phyloP scores from a whole-genome alignment of 352 stramenopile species.

The Lagenidium giganteum region DNA sequence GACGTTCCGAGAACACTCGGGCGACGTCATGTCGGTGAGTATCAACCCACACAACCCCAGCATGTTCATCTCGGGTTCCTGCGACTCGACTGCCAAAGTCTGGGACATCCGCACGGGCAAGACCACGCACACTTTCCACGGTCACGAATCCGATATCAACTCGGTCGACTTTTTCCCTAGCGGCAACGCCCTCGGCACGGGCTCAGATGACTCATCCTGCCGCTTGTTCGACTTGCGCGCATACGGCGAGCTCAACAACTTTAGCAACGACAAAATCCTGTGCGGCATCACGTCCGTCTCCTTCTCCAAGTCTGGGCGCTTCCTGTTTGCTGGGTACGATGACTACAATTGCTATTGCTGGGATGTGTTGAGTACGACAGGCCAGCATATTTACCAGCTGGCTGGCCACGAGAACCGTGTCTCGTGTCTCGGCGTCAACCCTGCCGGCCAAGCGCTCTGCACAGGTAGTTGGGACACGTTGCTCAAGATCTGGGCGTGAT shows the following conservation, averaged over 20 bases:
- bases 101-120: conserved; percentile 97
- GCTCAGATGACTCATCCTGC: conserved; percentile 96
- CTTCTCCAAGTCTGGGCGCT: conserved; percentile 93
- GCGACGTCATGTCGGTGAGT: conserved; percentile 97
- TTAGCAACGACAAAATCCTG: conserved; percentile 95
- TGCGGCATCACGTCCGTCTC: conserved; percentile 97
- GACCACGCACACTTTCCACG: conserved; percentile 95
- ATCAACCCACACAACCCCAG: conserved; percentile 94
- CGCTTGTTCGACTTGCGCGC: conserved; percentile 96
- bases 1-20: conserved; percentile 97
- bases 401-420: conserved; percentile 96
- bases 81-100: conserved; percentile 96
- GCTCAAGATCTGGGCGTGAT: conserved; percentile 97
- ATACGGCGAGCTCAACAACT: conserved; percentile 96
- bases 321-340: conserved; percentile 98
- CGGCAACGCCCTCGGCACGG: conserved; percentile 92
- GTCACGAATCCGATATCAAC: conserved; percentile 99
- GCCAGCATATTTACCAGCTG: conserved; percentile 89
- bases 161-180: conserved; percentile 97
- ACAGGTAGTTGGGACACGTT: conserved; percentile 98
- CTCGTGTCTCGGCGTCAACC: conserved; percentile 96
- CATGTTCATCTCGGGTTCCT: conserved; percentile 97
- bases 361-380: conserved; percentile 92
- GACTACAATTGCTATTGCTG: conserved; percentile 98
- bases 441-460: conserved; percentile 93